Conservation (phyloP, 768 basidiomycete species). For the Xerocomellus dryophilus region DNA sequence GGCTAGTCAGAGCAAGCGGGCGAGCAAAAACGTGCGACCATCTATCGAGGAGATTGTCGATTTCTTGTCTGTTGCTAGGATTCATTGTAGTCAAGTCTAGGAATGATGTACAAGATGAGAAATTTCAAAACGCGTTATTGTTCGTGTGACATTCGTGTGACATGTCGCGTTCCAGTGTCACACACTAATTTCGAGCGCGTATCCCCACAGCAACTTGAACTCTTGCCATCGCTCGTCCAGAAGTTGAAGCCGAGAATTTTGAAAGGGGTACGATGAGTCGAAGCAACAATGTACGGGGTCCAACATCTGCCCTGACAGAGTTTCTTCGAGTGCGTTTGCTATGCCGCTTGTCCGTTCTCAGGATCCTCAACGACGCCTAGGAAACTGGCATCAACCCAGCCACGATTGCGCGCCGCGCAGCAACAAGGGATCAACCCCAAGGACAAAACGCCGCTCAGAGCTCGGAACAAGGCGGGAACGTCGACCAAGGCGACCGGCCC, state of each 20-base stretch:
- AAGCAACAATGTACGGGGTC: conserved; percentile 68
- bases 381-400: conserved; percentile 52
- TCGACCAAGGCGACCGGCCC: conserved; percentile 15
- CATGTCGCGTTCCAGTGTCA: conserved; percentile 13
- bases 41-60: conserved; percentile 15
- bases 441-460: conserved; percentile 31
- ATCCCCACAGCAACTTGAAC: conserved; percentile 1
- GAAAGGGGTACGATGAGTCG: conserved; percentile 23
- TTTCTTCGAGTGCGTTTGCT: conserved; percentile 59
- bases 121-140: not conserved
- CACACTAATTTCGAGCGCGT: conserved; percentile 13
- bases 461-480: conserved; percentile 7
- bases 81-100: not conserved
- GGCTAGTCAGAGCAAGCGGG: conserved; percentile 20
- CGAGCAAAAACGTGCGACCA: conserved; percentile 4
- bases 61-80: conserved; percentile 15
- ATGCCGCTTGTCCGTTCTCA: conserved; percentile 9
- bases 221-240: not conserved
- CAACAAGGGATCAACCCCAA: conserved; percentile 29
- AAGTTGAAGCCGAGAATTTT: not conserved
- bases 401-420: conserved; percentile 38
- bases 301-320: conserved; percentile 80
- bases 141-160: conserved; percentile 5
- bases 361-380: conserved; percentile 27
- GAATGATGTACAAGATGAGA: not conserved